These are phyloP conservation scores for Xanthoceras sorbifolium DNA, from an alignment of 345 rosid species.

Conservation along the genomic window DNA sequence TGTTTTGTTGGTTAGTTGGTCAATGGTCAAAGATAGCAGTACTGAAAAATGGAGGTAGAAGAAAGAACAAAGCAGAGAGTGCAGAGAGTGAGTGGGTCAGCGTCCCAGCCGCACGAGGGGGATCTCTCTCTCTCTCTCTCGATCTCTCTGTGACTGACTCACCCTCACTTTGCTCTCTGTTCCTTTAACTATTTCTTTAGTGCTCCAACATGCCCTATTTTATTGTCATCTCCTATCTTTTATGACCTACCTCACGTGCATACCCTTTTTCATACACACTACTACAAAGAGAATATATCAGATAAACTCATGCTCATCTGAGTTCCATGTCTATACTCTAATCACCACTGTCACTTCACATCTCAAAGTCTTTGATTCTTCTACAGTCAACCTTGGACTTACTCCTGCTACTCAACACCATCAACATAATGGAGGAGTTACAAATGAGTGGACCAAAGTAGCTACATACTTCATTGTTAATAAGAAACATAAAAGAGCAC, in stretches of 20 bases:
- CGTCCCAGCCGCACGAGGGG: conserved; percentile 80
- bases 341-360: not conserved
- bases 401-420: too few relatives aligned
- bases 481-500: too few relatives aligned
- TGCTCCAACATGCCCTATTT: conserved; percentile 21
- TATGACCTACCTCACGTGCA: conserved; percentile 33
- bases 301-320: not conserved
- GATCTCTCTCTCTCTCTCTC: conserved; percentile 31
- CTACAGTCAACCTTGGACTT: too few relatives aligned
- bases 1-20: conserved; percentile 28
- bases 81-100: conserved; percentile 35
- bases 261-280: not conserved
- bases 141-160: not conserved
- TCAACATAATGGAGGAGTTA: too few relatives aligned
- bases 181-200: not conserved
- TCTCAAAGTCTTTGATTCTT: too few relatives aligned
- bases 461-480: too few relatives aligned
- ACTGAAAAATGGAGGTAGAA: not conserved
- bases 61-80: not conserved
- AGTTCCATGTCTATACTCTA: not conserved
- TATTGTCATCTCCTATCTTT: not conserved
- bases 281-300: not conserved
- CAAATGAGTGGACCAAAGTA: too few relatives aligned
- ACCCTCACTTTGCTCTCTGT: conserved; percentile 19
- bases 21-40: conserved; percentile 54